Base-by-base conservation (phyloP, 1,284 basidiomycete species). In the Singerocomus inundabilis region DNA sequence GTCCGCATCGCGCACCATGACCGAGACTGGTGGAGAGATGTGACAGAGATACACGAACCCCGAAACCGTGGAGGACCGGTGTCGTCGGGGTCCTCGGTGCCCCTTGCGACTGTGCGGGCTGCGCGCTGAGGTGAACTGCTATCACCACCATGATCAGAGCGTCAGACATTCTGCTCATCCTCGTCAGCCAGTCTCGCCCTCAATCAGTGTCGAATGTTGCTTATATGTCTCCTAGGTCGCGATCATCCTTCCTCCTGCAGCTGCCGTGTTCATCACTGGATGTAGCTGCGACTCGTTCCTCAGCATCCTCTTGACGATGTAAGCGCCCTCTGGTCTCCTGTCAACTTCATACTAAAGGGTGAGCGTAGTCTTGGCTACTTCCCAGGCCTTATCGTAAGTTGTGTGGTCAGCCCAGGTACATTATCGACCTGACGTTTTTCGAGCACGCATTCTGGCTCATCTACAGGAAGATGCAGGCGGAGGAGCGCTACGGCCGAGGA, bases 401-500 rank as follows among this genome's bases (percentile, higher is more conserved):
- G 4, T 26, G n/a, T 26, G 2, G n/a, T 21, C 30, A 18, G 16
- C 24, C 16, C 31, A 32, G 30, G 18, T 26, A 15, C 29, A 24
- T 30, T 13, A 21, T 10, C 37, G 6, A 37, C 15, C 38, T 37
- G 34, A 53, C 11, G 11, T 42, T 38, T 39, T 45, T 35, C 11
- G 37, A 73, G 70, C 81, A 84, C 57, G 79, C 81, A 5, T 82
- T 83, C 65, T 83, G 82, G 83, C 73, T 85, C 39, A 85, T 85
- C 51, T 86, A 86, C 70, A 85, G 80, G 74, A 81, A 82, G 71
- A 88, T 89, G 72, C 77, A 85, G 59, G 88, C 88, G 0, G 87
- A 91, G 62, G 87, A 91, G 60, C 73, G 77, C 44, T 90, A 85
- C 64, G 88, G 88, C 6, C 67, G 66, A 6, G 82, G 81, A 26